phyloP scores from a whole-genome alignment of 2,329 filamentous ascomycete genomes.

The Aspergillus neoniger region DNA sequence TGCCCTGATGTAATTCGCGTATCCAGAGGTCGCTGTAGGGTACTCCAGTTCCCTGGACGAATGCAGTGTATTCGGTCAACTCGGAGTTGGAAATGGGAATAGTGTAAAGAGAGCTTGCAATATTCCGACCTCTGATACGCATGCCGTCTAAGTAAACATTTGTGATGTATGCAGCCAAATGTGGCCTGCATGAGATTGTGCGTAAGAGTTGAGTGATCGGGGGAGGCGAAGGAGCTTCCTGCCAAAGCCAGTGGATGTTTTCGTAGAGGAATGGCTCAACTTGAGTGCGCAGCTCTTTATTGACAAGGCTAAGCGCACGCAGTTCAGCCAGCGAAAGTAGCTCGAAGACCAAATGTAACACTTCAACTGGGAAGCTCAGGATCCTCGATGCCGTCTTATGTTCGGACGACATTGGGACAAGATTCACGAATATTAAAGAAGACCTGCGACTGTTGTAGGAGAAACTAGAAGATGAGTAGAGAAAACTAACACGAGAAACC shows the following conservation, averaged over 20 bases:
- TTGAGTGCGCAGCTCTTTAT: conserved; percentile 12
- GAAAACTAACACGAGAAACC: no score
- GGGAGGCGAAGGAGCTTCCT: conserved; percentile 10
- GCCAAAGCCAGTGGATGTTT: conserved; percentile 21
- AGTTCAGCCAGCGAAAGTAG: conserved; percentile 19
- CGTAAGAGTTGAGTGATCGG: conserved; percentile 20
- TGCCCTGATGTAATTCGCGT: conserved; percentile 16
- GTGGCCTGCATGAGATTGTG: conserved; percentile 19
- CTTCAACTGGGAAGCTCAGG: conserved; percentile 14
- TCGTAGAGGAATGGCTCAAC: conserved; percentile 25
- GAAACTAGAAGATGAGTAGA: no score
- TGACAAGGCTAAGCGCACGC: conserved; percentile 17
- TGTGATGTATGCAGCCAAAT: conserved; percentile 19
- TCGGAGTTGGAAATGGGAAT: conserved; percentile 8
- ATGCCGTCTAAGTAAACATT: conserved; percentile 14
- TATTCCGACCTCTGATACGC: not conserved
- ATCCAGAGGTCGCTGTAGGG: conserved; percentile 19
- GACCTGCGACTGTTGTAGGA: no score
- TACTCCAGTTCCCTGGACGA: conserved; percentile 10
- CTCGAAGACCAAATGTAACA: conserved; percentile 20
- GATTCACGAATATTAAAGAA: no score
- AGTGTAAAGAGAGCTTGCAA: not conserved
- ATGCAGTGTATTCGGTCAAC: conserved; percentile 9
- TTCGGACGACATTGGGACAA: no score
- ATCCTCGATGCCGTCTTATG: not conserved